phyloP scores from a whole-genome alignment of 179 eudicot species.

The Corrigiola litoralis region DNA sequence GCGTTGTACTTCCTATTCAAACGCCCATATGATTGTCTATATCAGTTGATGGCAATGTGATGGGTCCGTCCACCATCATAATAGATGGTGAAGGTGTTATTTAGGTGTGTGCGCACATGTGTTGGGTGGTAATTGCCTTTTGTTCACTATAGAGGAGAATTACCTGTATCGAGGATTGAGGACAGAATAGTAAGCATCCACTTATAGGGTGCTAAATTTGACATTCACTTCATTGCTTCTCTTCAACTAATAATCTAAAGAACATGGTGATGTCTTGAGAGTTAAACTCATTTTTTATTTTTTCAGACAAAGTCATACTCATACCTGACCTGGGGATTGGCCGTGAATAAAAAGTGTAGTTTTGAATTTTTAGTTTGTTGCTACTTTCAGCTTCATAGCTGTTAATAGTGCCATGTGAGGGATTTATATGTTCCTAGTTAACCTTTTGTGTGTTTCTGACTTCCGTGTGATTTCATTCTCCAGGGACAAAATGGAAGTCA shows the following conservation, averaged over 20 bases:
- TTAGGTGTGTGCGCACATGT: too few relatives aligned
- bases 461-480: conserved; percentile 9
- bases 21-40: too few relatives aligned
- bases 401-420: neutral
- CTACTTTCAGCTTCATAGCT: conserved; percentile 2
- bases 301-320: too few relatives aligned
- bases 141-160: neutral
- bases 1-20: too few relatives aligned
- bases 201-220: neutral
- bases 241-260: neutral
- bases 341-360: neutral
- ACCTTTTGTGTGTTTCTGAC: neutral
- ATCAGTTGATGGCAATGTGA: neutral
- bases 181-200: neutral
- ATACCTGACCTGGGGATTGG: neutral
- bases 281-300: neutral
- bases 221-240: neutral
- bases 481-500: conserved; percentile 99
- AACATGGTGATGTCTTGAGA: neutral
- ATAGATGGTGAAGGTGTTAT: too few relatives aligned
- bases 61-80: too few relatives aligned
- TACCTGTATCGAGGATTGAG: too few relatives aligned
- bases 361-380: neutral
- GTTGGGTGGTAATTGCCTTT: neutral
- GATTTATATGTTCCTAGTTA: neutral